Percentiles rank a stretch among this genome's conserved stretches.
Evolutionary conservation across 768 basidiomycete genomes (phyloP).

Genomic region (Pisolithus albus): DNA sequence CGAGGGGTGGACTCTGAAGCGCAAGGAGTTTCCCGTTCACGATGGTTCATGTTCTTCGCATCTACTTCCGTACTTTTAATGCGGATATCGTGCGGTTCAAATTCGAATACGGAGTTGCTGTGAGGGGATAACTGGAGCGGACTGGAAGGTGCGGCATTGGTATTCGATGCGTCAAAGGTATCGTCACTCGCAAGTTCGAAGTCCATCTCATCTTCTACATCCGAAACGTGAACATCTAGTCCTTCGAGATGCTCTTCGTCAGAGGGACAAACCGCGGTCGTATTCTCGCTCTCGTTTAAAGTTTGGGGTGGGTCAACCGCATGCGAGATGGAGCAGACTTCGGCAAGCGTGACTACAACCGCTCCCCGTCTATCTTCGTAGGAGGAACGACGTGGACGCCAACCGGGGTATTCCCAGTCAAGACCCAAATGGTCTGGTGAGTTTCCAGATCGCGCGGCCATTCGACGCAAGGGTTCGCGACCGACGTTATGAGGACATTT

Average conservation of each 20-base stretch:
- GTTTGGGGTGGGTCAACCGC: slow-evolving; percentile 17
- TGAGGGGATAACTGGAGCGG: slow-evolving; percentile 1
- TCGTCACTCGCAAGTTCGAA: slow-evolving; percentile 19
- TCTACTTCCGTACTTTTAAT: slow-evolving; percentile 8
- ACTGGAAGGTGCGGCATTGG: not conserved
- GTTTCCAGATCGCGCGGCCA: slow-evolving; percentile 8
- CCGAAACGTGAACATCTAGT: not conserved
- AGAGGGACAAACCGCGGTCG: not conserved
- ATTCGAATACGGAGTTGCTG: slow-evolving; percentile 3
- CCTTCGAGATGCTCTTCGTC: not conserved
- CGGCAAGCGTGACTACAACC: slow-evolving; percentile 17
- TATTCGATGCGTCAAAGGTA: slow-evolving; percentile 7
- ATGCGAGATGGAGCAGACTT: slow-evolving; percentile 23
- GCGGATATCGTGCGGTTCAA: not conserved
- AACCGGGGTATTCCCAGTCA: slow-evolving; percentile 15
- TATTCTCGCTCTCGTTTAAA: slow-evolving; percentile 5
- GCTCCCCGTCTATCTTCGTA: slow-evolving; percentile 20
- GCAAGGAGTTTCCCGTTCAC: slow-evolving; percentile 8
- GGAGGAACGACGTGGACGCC: slow-evolving; percentile 19
- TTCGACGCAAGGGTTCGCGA: slow-evolving; percentile 12
- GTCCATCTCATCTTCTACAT: slow-evolving; percentile 10
- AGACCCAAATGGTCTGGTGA: slow-evolving; percentile 21
- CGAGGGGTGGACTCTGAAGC: slow-evolving; percentile 7
- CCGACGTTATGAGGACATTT: slow-evolving; percentile 8
- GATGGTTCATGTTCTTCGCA: slow-evolving; percentile 7